phyloP scores from a whole-genome alignment of 805 yeast species.

The Clavispora fructus region DNA sequence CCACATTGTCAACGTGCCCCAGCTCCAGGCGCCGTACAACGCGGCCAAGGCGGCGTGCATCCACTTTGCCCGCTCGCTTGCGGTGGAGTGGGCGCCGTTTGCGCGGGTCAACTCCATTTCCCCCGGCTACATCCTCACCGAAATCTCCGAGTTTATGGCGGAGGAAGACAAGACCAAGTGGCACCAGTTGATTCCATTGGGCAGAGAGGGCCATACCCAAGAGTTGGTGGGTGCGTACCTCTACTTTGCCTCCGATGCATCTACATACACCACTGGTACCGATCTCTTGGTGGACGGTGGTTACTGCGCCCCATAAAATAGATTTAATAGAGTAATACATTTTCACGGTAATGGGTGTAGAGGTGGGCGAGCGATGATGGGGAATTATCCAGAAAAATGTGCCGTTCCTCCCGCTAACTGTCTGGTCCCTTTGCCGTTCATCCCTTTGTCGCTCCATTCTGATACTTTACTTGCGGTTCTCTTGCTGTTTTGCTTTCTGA shows the following conservation, averaged over 20 bases:
- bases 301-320: conserved; percentile 22
- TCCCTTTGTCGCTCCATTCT: too few relatives aligned
- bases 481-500: too few relatives aligned
- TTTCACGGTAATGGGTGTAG: too few relatives aligned
- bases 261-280: conserved; percentile 40
- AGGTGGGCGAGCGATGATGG: too few relatives aligned
- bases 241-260: conserved; percentile 41
- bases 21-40: conserved; percentile 42
- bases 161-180: conserved; percentile 29
- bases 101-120: conserved; percentile 40
- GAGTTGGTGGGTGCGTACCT: conserved; percentile 45
- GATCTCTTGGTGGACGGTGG: conserved; percentile 46
- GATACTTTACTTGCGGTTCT: too few relatives aligned
- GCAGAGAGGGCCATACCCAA: conserved; percentile 40
- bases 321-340: not conserved
- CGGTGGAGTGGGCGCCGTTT: conserved; percentile 46
- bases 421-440: too few relatives aligned
- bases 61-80: conserved; percentile 40
- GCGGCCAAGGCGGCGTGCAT: conserved; percentile 43
- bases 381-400: too few relatives aligned
- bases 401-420: too few relatives aligned
- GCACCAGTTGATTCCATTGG: conserved; percentile 39
- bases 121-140: conserved; percentile 41
- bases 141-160: conserved; percentile 33
- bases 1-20: conserved; percentile 43